Conservation (phyloP, 2,329 filamentous ascomycete species). For the Metarhizium guizhouense region DNA sequence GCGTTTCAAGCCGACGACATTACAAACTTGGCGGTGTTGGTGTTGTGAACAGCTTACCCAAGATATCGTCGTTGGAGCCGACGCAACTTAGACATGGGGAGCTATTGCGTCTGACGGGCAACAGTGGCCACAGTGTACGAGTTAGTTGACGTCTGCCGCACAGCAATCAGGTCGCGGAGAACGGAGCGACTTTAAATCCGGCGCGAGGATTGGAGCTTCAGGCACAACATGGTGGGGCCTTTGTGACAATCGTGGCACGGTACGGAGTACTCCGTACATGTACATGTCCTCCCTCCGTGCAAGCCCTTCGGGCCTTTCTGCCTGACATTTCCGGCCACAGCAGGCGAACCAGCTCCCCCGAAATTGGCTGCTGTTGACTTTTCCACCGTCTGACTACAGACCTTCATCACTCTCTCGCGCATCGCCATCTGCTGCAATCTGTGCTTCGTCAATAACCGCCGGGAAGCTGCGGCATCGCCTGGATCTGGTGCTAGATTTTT, state of each 20-base stretch:
- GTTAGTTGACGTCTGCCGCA: background rate
- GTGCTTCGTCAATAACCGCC: conserved; percentile 14
- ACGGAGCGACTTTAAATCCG: conserved; percentile 13
- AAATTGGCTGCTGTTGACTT: conserved; percentile 17
- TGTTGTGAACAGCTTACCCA: background rate
- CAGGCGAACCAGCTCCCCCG: conserved; percentile 10
- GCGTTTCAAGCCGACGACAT: background rate
- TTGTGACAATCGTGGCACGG: background rate
- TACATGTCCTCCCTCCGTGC: too few relatives aligned
- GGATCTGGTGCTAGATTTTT: conserved; percentile 9
- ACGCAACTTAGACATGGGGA: background rate
- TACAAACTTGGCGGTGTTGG: background rate
- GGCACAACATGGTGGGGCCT: background rate
- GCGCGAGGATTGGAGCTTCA: background rate
- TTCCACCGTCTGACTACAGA: conserved; percentile 21
- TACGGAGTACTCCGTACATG: background rate
- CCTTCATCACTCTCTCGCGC: conserved; percentile 18
- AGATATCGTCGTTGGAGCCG: background rate
- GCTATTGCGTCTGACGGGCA: conserved; percentile 3
- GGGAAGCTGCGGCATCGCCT: conserved; percentile 15
- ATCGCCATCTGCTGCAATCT: conserved; percentile 16
- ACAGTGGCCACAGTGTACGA: conserved; percentile 5
- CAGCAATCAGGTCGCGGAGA: conserved; percentile 5
- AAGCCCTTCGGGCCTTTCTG: conserved; percentile 14
- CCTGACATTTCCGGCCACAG: conserved; percentile 24